These are phyloP conservation scores for Cicer judaicum DNA, from an alignment of 306 rosid genomes.

Conservation along the genomic window DNA sequence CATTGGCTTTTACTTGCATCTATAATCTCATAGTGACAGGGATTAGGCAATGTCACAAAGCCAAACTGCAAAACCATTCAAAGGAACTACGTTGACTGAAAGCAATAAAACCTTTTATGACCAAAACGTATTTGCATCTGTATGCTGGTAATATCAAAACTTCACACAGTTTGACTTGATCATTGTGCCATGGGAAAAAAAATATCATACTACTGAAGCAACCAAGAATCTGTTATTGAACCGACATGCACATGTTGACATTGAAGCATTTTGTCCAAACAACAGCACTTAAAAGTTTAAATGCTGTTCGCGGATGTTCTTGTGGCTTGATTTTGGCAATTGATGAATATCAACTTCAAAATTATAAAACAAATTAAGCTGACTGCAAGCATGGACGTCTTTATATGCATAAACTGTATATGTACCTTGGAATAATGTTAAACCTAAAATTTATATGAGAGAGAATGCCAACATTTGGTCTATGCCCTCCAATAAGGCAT, in stretches of 20 bases:
- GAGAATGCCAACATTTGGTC: constrained; percentile 22
- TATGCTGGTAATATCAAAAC: constrained; percentile 16
- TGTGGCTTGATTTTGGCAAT: constrained; percentile 18
- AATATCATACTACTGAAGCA: background rate
- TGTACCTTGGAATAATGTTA: constrained; percentile 9
- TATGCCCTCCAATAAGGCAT: constrained; percentile 34
- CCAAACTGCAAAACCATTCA: background rate
- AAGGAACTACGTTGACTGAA: background rate
- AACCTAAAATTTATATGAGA: constrained; percentile 12
- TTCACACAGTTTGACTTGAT: background rate
- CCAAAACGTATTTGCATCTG: constrained; percentile 4
- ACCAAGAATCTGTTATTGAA: background rate
- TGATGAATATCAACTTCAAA: constrained; percentile 7
- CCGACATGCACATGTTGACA: constrained; percentile 6
- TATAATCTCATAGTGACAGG: background rate
- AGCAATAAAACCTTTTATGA: background rate
- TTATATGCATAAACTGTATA: constrained; percentile 6
- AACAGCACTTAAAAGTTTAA: constrained; percentile 20
- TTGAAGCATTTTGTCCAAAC: constrained; percentile 24
- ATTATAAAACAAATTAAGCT: background rate
- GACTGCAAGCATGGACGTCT: background rate
- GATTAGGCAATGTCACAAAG: background rate
- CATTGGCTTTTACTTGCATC: constrained; percentile 3
- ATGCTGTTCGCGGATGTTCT: background rate
- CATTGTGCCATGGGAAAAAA: background rate